Conservation (phyloP, 345 rosid species). For the Bruguiera gymnorhiza region DNA sequence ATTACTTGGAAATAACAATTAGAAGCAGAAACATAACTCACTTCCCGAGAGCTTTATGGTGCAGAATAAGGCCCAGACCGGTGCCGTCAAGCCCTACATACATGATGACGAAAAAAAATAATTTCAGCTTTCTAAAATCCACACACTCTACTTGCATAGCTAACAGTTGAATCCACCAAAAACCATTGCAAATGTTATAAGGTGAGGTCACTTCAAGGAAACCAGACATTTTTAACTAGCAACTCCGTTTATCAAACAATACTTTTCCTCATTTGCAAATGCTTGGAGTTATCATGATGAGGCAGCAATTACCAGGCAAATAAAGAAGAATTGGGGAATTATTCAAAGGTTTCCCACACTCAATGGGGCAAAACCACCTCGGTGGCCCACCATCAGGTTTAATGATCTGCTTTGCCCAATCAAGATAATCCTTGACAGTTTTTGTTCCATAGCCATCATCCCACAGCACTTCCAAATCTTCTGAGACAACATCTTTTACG, state of each 20-base stretch:
- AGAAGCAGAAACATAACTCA: constrained; percentile 33
- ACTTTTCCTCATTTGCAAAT: background rate
- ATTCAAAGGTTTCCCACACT: constrained; percentile 58
- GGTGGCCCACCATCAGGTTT: constrained; percentile 71
- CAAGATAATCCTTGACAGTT: constrained; percentile 60
- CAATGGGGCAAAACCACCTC: constrained; percentile 78
- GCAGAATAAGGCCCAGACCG: constrained; percentile 81
- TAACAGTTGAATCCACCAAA: background rate
- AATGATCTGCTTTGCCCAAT: constrained; percentile 47
- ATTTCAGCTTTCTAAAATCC: background rate
- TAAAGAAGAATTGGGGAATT: constrained; percentile 64
- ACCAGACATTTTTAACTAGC: too few relatives aligned
- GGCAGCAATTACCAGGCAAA: constrained; percentile 54
- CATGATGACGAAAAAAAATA: constrained; percentile 13
- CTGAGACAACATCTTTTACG: constrained; percentile 27
- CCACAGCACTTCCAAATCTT: constrained; percentile 58
- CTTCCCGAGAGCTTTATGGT: constrained; percentile 87
- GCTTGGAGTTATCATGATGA: background rate
- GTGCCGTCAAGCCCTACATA: constrained; percentile 66
- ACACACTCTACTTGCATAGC: background rate
- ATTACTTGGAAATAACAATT: too few relatives aligned
- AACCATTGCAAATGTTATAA: background rate
- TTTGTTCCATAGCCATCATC: constrained; percentile 69
- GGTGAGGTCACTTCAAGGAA: background rate
- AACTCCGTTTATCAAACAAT: too few relatives aligned